Evolutionary conservation across 2,329 filamentous ascomycete genomes (phyloP).

Genomic region (Diaporthe citriasiana): DNA sequence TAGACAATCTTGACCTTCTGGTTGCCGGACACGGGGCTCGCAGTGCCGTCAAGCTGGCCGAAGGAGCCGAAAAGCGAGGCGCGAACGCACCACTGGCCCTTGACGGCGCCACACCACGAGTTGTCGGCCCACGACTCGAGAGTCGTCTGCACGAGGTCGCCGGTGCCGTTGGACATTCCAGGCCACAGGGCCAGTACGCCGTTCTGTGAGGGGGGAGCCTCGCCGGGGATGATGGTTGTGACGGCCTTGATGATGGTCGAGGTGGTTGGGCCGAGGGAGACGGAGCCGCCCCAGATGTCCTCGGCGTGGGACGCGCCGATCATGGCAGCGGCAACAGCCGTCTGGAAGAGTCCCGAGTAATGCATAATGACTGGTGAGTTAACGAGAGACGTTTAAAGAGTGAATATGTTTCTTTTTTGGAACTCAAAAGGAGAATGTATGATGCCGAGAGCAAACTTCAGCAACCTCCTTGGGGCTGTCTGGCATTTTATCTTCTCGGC

Average conservation of each 20-base stretch:
- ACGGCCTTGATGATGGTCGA: constrained; percentile 53
- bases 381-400: constrained; percentile 8
- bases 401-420: background rate
- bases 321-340: constrained; percentile 9
- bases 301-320: background rate
- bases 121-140: constrained; percentile 58
- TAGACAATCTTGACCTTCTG: constrained; percentile 46
- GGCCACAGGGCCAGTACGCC: constrained; percentile 59
- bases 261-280: constrained; percentile 39
- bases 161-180: constrained; percentile 61
- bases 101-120: constrained; percentile 56
- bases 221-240: constrained; percentile 57
- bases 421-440: background rate
- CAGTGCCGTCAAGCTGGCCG: constrained; percentile 53
- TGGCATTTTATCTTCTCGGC: constrained; percentile 9
- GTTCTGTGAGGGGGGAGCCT: constrained; percentile 53
- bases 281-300: constrained; percentile 36
- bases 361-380: background rate
- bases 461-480: background rate
- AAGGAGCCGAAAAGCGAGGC: constrained; percentile 58
- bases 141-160: constrained; percentile 58
- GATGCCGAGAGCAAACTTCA: background rate
- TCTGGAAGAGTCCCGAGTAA: constrained; percentile 6
- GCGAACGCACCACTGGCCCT: constrained; percentile 56
- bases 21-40: constrained; percentile 27